These are phyloP conservation scores for Termitomyces sp. DNA, from an alignment of 1,284 basidiomycete genomes.

Conservation along the genomic window DNA sequence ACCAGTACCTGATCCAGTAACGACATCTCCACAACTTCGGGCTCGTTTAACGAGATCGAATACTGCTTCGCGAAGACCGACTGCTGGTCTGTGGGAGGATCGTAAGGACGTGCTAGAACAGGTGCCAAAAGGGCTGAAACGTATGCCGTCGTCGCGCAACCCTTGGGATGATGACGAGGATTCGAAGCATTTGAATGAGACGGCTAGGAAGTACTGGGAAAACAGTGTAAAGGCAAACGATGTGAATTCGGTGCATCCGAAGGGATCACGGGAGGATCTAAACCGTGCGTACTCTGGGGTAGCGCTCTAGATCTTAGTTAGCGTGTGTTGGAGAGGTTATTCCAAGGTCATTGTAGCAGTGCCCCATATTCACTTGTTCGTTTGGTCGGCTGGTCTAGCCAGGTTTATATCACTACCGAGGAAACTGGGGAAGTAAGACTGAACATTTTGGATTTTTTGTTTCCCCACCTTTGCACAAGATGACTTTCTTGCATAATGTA, in stretches of 20 bases:
- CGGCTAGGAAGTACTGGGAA: conserved; percentile 1
- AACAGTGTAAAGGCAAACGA: neutral
- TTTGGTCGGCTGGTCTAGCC: neutral
- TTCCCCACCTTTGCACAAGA: neutral
- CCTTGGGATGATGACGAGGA: conserved; percentile 2
- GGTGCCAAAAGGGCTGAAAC: neutral
- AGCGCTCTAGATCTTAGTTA: conserved; percentile 12
- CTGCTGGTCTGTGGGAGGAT: conserved; percentile 13
- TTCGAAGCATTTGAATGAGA: conserved; percentile 3
- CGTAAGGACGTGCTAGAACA: conserved; percentile 5
- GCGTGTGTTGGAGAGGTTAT: neutral
- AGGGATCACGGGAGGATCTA: conserved; percentile 3
- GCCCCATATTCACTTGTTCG: neutral
- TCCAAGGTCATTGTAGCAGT: neutral
- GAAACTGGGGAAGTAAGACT: too few relatives aligned
- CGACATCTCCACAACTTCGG: conserved; percentile 2
- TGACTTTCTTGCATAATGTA: neutral
- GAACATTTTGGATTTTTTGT: neutral
- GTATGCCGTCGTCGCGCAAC: neutral
- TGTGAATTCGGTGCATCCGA: conserved; percentile 5
- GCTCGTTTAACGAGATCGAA: conserved; percentile 7
- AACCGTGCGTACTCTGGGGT: conserved; percentile 16
- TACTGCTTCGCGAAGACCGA: conserved; percentile 10
- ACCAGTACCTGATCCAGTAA: neutral
- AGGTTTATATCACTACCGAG: neutral